Evolutionary conservation across 805 yeast species (phyloP), one percentile per base, ranked within the genome.

Genomic region (Saccharomyces eubayanus): DNA sequence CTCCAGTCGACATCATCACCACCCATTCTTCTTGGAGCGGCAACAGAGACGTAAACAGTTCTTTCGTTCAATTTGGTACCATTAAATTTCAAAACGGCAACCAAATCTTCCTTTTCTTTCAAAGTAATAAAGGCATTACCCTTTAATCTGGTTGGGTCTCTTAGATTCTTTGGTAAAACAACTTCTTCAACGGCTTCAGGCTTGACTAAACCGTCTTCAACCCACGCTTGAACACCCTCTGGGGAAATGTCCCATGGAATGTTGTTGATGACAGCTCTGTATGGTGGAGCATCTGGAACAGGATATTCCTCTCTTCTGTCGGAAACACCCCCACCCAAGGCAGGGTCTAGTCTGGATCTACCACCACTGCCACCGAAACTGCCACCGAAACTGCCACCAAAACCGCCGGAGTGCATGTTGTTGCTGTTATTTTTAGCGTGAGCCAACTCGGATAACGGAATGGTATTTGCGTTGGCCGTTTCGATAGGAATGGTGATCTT

Each of bases 71-170:
- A 79, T 60, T 82, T 79, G 54, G 81, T 80, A 64, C 86, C 90
- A 61, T 86, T 79, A 66, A 85, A 78, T 52, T 80, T 78, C 62
- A 94, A 74, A 47, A 96, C 87, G 55, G 79, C 74, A 55, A 82
- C 89, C 62, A 92, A 80, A 62, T 85, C 88, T 54, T 86, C 91
- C 66, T 83, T 83, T 53, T 87, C 80, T 62, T 79, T 84, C 66
- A 85, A 89, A 59, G 91, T 90, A 56, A 92, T 83, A 70, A 89
- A 92, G 30, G 96, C 97, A 67, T 84, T 86, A 52, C 96, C 96
- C 66, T 85, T 86, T 77, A 87, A 77, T 65, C 84, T 81, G 40
- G 87, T 84, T 54, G 83, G 80, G 57, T 73, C 78, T 62, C 71
- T 65, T 62, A 69, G 63, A 71, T 87, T 96, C 65, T 75, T 79